phyloP scores from a whole-genome alignment of 345 rosid species.

The Brassica nigra region DNA sequence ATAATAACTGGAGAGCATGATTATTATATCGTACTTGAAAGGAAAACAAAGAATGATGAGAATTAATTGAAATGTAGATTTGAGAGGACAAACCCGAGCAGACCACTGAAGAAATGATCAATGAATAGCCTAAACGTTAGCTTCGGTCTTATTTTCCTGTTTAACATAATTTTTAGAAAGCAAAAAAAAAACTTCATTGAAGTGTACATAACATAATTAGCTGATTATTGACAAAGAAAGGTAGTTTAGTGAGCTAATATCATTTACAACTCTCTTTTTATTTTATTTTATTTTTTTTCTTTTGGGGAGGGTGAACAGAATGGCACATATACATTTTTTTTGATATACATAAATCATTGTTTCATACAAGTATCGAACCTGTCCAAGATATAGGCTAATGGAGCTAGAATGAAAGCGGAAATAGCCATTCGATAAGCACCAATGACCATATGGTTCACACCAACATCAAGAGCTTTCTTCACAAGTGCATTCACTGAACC shows the following conservation, averaged over 20 bases:
- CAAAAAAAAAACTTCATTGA: too few relatives aligned
- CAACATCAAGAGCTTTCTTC: constrained; percentile 61
- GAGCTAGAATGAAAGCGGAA: constrained; percentile 60
- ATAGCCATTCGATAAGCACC: constrained; percentile 63
- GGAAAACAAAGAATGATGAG: too few relatives aligned
- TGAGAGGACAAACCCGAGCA: constrained; percentile 44
- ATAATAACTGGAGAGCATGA: neutral
- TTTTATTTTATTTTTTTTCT: too few relatives aligned
- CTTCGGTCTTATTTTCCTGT: constrained; percentile 45
- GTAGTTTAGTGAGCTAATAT: too few relatives aligned
- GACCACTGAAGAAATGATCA: constrained; percentile 50
- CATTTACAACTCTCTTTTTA: too few relatives aligned
- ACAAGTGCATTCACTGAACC: constrained; percentile 63
- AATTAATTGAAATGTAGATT: neutral
- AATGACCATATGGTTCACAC: constrained; percentile 60
- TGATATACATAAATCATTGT: too few relatives aligned
- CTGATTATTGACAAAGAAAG: too few relatives aligned
- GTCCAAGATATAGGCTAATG: constrained; percentile 63
- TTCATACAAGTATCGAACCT: constrained; percentile 45
- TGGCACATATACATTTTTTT: neutral
- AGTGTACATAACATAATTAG: neutral
- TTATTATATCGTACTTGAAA: neutral
- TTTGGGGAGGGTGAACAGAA: too few relatives aligned
- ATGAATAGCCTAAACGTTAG: constrained; percentile 42
- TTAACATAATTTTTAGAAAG: constrained; percentile 42